Percentiles rank a stretch among this genome's conserved stretches.
Conservation (phyloP, 768 basidiomycete genomes). For the Gloeophyllum trabeum region DNA sequence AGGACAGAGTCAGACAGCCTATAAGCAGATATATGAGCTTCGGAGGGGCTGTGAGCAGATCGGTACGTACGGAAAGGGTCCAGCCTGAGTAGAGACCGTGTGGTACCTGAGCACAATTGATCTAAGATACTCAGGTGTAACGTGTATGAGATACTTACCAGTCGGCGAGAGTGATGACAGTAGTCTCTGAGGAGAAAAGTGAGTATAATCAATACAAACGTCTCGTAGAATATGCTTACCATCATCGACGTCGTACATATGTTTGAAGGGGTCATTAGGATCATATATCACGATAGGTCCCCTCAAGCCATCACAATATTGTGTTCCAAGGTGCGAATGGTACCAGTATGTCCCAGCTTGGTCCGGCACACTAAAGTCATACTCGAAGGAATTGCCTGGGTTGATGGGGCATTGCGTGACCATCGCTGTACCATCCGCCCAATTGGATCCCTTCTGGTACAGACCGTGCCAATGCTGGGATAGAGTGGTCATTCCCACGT, state of each 20-base stretch:
- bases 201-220: conserved; percentile 1
- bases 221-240: conserved; percentile 15
- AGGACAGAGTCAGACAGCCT: conserved; percentile 24
- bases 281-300: conserved; percentile 31
- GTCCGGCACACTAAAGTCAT: conserved; percentile 19
- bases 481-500: background rate
- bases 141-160: conserved; percentile 28
- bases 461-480: conserved; percentile 36
- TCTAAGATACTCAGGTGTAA: too few species aligned
- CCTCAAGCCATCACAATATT: conserved; percentile 46
- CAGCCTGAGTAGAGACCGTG: too few species aligned
- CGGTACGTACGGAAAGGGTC: too few species aligned
- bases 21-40: too few species aligned
- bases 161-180: conserved; percentile 31
- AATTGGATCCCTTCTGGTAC: conserved; percentile 27
- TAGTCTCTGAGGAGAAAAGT: conserved; percentile 25
- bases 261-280: conserved; percentile 23
- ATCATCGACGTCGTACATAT: conserved; percentile 35
- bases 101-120: too few species aligned
- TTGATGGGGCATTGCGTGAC: conserved; percentile 28
- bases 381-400: conserved; percentile 25
- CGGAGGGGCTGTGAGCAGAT: too few species aligned
- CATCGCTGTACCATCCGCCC: conserved; percentile 34
- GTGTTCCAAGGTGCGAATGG: conserved; percentile 32
- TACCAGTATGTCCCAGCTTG: conserved; percentile 35